Base-by-base conservation (phyloP, 306 rosid genomes). In the Vachellia pachyceras region DNA sequence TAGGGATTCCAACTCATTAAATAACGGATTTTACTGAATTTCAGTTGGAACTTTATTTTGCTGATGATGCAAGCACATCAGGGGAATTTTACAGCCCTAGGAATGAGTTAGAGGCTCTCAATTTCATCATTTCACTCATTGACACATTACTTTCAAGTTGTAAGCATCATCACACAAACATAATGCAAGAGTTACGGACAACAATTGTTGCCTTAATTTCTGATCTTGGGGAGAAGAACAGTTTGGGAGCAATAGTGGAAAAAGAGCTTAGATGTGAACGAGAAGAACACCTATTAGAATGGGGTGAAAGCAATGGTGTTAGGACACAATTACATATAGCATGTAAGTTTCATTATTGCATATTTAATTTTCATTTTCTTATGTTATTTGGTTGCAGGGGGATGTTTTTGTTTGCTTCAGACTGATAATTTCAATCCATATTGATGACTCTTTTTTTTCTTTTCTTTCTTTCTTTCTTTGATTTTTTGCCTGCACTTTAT, bases 1-100 rank as follows among this genome's bases (percentile, higher is more conserved):
- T 73, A 49, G 77, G 77, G 63, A 81, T 9, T 5, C 61, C 54
- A 49, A 82, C 77, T 84, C 82, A 75, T 61, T 68, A 66, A 49
- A 81, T 71, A 54, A 82, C 57, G 73, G 71, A 80, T 79, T 67
- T 67, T 55, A 78, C 50, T 77, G 79, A 49, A 68, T 33, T 89
- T 84, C 93, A 95, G 99, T 80, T 82, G 82, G 97, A 95, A 68
- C 94, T 95, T 77, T 95, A 95, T 89, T 95, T 93, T 89, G 87
- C 82, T 41, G 93, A 90, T 69, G 87, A 90, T 33, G 79, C 23
- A 54, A 58, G 78, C 68, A 58, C 77, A 14, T 80, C 87, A 2
- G 80, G 69, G 76, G 94, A 90, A 36, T 83, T 80, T 25, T 93
- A 89, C 92, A 89, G 95, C 83, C 83, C 88, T 81, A 93, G 94